Evolutionary conservation across 768 basidiomycete genomes (phyloP).

Genomic region (Sporobolomyces pararoseus): DNA sequence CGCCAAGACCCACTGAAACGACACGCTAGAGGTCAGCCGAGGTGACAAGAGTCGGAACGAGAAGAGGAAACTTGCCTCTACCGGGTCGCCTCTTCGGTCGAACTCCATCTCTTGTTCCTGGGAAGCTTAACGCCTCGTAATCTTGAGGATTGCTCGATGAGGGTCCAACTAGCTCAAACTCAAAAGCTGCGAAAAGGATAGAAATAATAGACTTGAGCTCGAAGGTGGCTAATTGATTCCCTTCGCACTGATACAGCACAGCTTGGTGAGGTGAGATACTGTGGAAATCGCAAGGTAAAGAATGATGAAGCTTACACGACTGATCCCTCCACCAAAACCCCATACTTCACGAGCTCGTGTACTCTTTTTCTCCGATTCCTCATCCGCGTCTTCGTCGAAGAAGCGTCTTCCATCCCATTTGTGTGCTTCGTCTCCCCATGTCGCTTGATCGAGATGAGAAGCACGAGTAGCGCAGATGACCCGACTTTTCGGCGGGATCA

Average conservation of each 20-base stretch:
- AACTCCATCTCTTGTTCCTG: neutral
- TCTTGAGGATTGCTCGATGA: no score
- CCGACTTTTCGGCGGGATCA: neutral
- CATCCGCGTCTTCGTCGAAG: slow-evolving; percentile 14
- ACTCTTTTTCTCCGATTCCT: neutral
- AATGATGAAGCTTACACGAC: slow-evolving; percentile 19
- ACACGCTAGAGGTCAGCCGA: neutral
- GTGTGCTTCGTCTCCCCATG: slow-evolving; percentile 16
- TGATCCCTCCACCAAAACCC: slow-evolving; percentile 41
- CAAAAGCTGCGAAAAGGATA: slow-evolving; percentile 22
- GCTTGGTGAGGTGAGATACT: no score
- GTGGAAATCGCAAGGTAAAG: no score
- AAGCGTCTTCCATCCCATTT: slow-evolving; percentile 39
- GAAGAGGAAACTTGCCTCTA: slow-evolving; percentile 7
- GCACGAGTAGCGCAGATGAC: slow-evolving; percentile 26
- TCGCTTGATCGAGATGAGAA: slow-evolving; percentile 19
- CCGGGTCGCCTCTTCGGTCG: neutral
- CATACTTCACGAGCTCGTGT: slow-evolving; percentile 19
- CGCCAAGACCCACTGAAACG: slow-evolving; percentile 29
- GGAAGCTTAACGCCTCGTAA: slow-evolving; percentile 6
- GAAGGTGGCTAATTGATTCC: slow-evolving; percentile 22
- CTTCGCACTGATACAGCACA: slow-evolving; percentile 37
- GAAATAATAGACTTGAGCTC: slow-evolving; percentile 36
- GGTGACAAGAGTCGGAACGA: neutral
- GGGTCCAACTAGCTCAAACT: no score